Percentiles rank a stretch among this genome's conserved stretches.
Conservation (phyloP, 2,329 filamentous ascomycete species). For the Calonectria henricotiae region DNA sequence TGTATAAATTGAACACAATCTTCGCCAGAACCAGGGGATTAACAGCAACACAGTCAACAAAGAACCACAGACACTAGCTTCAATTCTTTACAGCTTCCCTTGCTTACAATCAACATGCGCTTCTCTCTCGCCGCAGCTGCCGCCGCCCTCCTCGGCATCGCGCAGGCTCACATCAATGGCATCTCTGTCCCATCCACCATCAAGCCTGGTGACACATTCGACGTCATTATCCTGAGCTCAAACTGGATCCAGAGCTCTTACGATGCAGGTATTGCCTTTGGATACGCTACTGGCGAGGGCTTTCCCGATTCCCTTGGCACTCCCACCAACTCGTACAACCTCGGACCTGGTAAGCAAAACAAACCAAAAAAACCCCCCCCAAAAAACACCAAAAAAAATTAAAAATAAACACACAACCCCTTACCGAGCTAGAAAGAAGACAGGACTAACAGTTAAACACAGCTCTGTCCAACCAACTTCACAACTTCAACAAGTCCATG, state of each 20-base stretch:
- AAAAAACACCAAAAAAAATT: no score
- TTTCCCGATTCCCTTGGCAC: conserved; percentile 54
- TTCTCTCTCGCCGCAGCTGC: conserved; percentile 46
- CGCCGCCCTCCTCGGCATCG: conserved; percentile 46
- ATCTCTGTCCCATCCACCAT: conserved; percentile 62
- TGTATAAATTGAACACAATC: conserved; percentile 15
- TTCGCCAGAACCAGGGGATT: not conserved
- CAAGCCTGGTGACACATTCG: conserved; percentile 58
- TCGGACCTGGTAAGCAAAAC: conserved; percentile 58
- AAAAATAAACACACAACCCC: not conserved
- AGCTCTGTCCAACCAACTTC: conserved; percentile 49
- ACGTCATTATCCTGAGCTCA: conserved; percentile 59
- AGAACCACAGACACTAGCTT: not conserved
- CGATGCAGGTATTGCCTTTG: conserved; percentile 65
- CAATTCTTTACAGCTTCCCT: not conserved
- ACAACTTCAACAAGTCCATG: conserved; percentile 51
- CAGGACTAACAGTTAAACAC: conserved; percentile 29
- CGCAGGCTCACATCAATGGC: conserved; percentile 62
- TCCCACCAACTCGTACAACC: conserved; percentile 54
- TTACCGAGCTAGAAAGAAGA: no score
- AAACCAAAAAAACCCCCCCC: no score
- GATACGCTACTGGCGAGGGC: conserved; percentile 52
- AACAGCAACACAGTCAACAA: not conserved
- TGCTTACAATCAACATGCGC: conserved; percentile 42
- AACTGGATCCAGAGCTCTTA: conserved; percentile 64